Evolutionary conservation across 192 early-diverging fungal species (phyloP).

Genomic region (Piromyces finnis): DNA sequence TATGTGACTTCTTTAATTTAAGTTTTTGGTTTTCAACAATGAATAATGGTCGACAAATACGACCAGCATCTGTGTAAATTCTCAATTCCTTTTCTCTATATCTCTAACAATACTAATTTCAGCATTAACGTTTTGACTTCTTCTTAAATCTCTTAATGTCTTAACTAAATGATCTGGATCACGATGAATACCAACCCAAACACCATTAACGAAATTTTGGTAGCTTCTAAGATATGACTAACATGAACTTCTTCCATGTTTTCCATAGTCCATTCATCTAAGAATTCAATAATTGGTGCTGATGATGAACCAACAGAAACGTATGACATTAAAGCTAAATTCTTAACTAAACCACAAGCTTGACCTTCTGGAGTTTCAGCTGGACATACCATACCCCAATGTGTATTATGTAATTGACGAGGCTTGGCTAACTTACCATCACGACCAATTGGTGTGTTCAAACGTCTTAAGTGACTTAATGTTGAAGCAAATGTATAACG

Average conservation of each 20-base stretch:
- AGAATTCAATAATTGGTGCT: conserved; percentile 65
- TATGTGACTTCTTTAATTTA: conserved; percentile 5
- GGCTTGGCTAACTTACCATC: conserved; percentile 97
- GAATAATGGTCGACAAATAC: conserved; percentile 89
- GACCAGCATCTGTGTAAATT: conserved; percentile 88
- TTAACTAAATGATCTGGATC: conserved; percentile 73
- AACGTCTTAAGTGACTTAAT: conserved; percentile 90
- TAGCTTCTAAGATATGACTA: conserved; percentile 46
- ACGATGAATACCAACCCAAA: conserved; percentile 88
- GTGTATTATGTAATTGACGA: conserved; percentile 97
- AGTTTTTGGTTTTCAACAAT: conserved; percentile 57
- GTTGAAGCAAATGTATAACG: conserved; percentile 97
- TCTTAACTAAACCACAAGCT: conserved; percentile 98
- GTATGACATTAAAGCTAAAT: conserved; percentile 88
- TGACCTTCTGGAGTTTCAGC: conserved; percentile 99
- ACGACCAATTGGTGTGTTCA: conserved; percentile 95
- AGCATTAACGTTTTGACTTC: conserved; percentile 65
- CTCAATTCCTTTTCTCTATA: conserved; percentile 89
- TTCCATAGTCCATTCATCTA: conserved; percentile 87
- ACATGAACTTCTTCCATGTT: conserved; percentile 73
- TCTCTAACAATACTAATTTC: conserved; percentile 92
- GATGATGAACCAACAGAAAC: conserved; percentile 76
- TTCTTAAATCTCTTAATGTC: conserved; percentile 62
- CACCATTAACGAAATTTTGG: conserved; percentile 97
- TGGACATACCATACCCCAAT: conserved; percentile 96